Base-by-base conservation (phyloP, 345 rosid genomes). In the Aquilaria malaccensis region DNA sequence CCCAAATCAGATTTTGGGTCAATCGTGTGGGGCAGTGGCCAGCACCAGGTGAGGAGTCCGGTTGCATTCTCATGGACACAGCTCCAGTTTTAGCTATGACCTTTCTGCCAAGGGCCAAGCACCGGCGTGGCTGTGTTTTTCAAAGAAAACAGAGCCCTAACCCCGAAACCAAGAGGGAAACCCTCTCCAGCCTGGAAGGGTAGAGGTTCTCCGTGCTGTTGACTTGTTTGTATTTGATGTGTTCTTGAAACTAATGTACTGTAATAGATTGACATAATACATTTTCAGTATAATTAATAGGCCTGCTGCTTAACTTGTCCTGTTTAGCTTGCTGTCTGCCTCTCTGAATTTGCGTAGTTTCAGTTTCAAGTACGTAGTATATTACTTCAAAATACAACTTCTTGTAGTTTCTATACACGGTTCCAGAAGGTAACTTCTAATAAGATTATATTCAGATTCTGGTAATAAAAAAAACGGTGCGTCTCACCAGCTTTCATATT, bases 41-140 rank as follows among this genome's bases (percentile, higher is more conserved):
- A 72, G 45, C 79, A 80, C 72, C 79, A 82, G 71, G 98, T 92
- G 11, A 80, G 77, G 74, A 89, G 97, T 72, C 98, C 98, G 0
- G 74, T 89, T 59, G 76, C 94, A 3, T 89, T 85, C 59, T 70
- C 84, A 2, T 87, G 98, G 97, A 79, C 86, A 56, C 73, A 72
- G 64, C 47, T 14, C 14, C 30, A 9, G 33, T 2, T 14, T 50
- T 31, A 11, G 11, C 41, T n/a, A 33, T 46, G 52, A 51, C 4
- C 48, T 12, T 49, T 15, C 6, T 11, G 10, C 13, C 3, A 31
- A n/a, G 29, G 22, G 14, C 53, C 15, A n/a, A 11, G 53, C n/a
- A 6, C 46, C 2, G 3, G 6, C 37, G 10, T 45, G 45, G 29
- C 31, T 47, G 11, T 12, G 0, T 5, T 22, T 22, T 9, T 33